Evolutionary conservation across 2,329 filamentous ascomycete genomes (phyloP), one percentile per base, ranked within the genome.

Genomic region (Colletotrichum sp.): DNA sequence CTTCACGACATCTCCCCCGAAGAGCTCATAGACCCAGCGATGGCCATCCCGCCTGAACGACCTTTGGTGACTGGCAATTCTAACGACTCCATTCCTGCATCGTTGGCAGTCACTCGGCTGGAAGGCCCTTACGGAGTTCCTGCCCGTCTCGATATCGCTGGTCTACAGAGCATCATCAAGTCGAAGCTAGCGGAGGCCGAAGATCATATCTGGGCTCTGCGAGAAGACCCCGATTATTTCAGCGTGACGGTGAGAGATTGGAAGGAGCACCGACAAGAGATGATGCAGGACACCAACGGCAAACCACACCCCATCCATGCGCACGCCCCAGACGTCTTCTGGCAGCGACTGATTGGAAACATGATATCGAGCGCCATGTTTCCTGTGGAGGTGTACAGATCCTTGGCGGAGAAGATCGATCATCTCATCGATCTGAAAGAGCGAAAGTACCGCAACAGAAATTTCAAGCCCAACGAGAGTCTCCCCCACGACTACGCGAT

Each of bases 151-250:
- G 84, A 91, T 74, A 79, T 91, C 2, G 75, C 63, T 0, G 83
- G 84, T 0, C 80, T 92, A 1, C 80, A 84, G 51, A 78, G 80
- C 2, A 76, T 92, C 6, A 80, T 90, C 1, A 78, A 77, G 3
- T 87, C 87, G 1, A 85, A 82, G 73, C 76, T 76, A 1, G 77
- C 82, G 0, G 83, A 83, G 5, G 84, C 85, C 1, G 85, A 90
- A 69, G 90, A 92, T 78, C 88, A 91, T 76, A 57, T 91, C 0
- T 89, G 86, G 85, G 77, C 84, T 0, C 80, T 93, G 4, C 84
- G 90, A 9, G 90, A 93, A 76, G 91, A 93, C 77, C 90, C 90
- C 0, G 80, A 80, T 1, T 92, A 91, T 79, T 92, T 92, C 75
- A 79, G 83, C 6, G 82, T 88, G 3, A 69, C 80, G 1, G 57